These are phyloP conservation scores for Crithidia expoeki DNA, from an alignment of 208 protist genomes.

Conservation along the genomic window DNA sequence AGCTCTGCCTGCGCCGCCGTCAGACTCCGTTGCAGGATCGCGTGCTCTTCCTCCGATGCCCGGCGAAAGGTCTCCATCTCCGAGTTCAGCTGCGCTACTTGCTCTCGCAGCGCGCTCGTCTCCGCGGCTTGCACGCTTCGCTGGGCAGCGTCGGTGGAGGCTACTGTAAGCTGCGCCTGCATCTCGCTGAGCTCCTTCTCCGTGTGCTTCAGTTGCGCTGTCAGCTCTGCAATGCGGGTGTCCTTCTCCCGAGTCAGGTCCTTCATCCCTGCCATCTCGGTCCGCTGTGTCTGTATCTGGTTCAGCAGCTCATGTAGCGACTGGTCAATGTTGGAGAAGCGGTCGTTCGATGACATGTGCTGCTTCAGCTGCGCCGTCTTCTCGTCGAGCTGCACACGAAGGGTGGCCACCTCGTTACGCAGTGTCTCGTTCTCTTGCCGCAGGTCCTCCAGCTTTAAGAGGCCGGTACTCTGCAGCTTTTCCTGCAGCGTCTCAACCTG, in stretches of 20 bases:
- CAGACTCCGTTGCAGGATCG: constrained; percentile 8
- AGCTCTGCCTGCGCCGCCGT: constrained; percentile 25
- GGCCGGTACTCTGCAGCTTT: constrained; percentile 40
- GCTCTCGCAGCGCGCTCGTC: neutral
- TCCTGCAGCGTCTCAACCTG: constrained; percentile 39
- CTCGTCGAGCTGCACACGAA: constrained; percentile 51
- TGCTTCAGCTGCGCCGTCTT: constrained; percentile 48
- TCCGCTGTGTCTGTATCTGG: constrained; percentile 37
- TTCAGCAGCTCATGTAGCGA: constrained; percentile 37
- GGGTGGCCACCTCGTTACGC: constrained; percentile 20
- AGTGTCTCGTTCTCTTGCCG: constrained; percentile 38
- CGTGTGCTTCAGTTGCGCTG: constrained; percentile 23
- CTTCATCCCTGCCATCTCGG: constrained; percentile 41
- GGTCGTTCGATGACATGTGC: constrained; percentile 38
- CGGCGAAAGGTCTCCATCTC: constrained; percentile 22
- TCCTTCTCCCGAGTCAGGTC: constrained; percentile 36
- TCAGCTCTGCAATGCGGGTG: constrained; percentile 30
- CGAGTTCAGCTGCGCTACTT: constrained; percentile 14
- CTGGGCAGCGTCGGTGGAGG: neutral
- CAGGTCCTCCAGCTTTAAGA: constrained; percentile 36
- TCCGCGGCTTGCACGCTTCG: constrained; percentile 5
- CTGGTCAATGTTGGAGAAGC: constrained; percentile 54
- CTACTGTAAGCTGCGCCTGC: constrained; percentile 6
- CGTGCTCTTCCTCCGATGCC: constrained; percentile 13
- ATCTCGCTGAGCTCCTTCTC: constrained; percentile 19